Base-by-base conservation (phyloP, 345 rosid genomes). In the Noccaea caerulescens region DNA sequence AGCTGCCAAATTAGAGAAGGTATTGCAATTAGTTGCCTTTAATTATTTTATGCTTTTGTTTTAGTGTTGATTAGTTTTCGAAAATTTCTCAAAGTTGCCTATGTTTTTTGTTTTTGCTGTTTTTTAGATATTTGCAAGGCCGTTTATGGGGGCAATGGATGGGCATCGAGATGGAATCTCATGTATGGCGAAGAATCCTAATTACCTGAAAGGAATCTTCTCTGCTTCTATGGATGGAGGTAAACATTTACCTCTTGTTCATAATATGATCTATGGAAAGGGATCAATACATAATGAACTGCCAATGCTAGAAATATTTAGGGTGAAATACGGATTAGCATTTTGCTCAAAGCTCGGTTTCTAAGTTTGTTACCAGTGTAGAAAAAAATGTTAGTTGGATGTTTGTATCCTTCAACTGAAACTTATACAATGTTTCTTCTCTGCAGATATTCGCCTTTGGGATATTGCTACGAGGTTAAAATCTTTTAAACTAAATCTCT, bases 151-250 rank as follows among this genome's bases (percentile, higher is more conserved):
- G 39, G 99, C 99, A 50, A 89, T 94, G 99, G 99, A 94, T 58
- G 98, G 89, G 2, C 99, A 94, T 77, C 58, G 81, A 6, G 98
- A 94, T 83, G 86, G 89, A 7, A 50, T 94, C 54, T 88, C 95
- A 0, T 94, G 92, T 79, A 88, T 94, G 98, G 98, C 99, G 0
- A 94, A 94, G 84, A 92, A 94, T 71, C 98, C 93, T 0, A 91
- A 80, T 84, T 79, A 87, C 79, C 70, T 94, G 63, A 94, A 94
- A 68, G 93, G 90, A 7, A 77, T 94, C 25, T 89, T 94, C 83
- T 94, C 98, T 3, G 99, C 87, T 71, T 90, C 99, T 12, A 85
- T 88, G 87, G 99, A 92, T 81, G 99, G 98, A 90, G 98, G 99
- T 89, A 65, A 11, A 25, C 61, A 2, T 42, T 4, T 1, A 0